Percentiles rank a stretch among this genome's conserved stretches.
These are phyloP conservation scores for Saposhnikovia divaricata DNA, from an alignment of 129 eudicot species.

Conservation along the genomic window DNA sequence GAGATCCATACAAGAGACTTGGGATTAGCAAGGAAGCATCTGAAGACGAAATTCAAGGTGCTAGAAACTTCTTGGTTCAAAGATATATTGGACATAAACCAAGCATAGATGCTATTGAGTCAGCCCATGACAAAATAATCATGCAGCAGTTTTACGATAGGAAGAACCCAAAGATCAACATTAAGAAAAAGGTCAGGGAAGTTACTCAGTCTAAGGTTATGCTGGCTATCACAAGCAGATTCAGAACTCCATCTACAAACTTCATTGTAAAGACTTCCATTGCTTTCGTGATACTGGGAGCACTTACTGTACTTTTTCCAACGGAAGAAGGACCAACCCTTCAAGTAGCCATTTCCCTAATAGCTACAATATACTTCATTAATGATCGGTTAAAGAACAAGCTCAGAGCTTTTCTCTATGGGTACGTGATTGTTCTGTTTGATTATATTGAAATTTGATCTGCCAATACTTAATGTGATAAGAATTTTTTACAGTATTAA, in stretches of 20 bases:
- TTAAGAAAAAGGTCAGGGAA: constrained; percentile 86
- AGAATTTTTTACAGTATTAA: neutral
- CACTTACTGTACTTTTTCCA: constrained; percentile 80
- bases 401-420: constrained; percentile 74
- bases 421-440: constrained; percentile 43
- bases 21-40: constrained; percentile 86
- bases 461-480: neutral
- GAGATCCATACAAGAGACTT: constrained; percentile 93
- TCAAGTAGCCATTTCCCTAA: constrained; percentile 77
- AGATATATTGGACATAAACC: constrained; percentile 86
- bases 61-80: constrained; percentile 84
- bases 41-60: constrained; percentile 88
- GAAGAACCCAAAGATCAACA: constrained; percentile 74
- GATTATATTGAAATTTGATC: constrained; percentile 1
- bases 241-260: constrained; percentile 70
- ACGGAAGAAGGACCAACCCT: constrained; percentile 98
- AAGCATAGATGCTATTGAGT: constrained; percentile 91
- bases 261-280: constrained; percentile 64
- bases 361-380: constrained; percentile 66
- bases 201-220: constrained; percentile 65
- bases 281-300: constrained; percentile 73
- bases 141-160: constrained; percentile 80
- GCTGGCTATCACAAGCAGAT: constrained; percentile 74
- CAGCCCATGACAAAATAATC: constrained; percentile 90
- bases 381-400: constrained; percentile 77